A percentile compares a stretch with the other conserved stretches of the same genome.
Conservation (phyloP, 192 early-diverging fungal genomes). For the Backusella liffmaniae region DNA sequence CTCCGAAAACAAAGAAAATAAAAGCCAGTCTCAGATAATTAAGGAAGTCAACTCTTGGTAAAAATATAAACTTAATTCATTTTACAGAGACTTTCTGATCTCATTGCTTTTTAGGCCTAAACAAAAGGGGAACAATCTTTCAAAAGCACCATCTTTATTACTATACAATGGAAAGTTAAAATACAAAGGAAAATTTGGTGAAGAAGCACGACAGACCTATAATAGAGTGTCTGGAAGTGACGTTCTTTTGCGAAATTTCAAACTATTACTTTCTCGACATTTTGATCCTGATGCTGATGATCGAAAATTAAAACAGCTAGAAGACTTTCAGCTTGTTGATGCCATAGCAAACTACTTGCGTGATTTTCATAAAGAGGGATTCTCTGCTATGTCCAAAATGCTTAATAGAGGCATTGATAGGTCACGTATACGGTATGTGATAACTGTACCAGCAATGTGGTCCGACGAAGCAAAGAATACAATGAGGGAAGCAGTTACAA, state of each 20-base stretch:
- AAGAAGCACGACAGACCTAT: slow-evolving; percentile 15
- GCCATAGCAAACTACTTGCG: slow-evolving; percentile 50
- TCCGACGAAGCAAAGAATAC: slow-evolving; percentile 50
- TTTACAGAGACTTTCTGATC: neutral
- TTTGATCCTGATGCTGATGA: neutral
- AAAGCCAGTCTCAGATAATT: slow-evolving; percentile 43
- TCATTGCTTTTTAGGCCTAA: slow-evolving; percentile 37
- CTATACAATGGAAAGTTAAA: slow-evolving; percentile 44
- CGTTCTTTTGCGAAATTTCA: slow-evolving; percentile 31
- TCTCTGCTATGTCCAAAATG: slow-evolving; percentile 43
- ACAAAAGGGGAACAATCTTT: slow-evolving; percentile 44
- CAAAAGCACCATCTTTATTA: slow-evolving; percentile 47
- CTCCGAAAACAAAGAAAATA: slow-evolving; percentile 45
- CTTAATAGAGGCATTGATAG: slow-evolving; percentile 38
- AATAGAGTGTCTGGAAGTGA: slow-evolving; percentile 37
- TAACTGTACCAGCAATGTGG: slow-evolving; percentile 58
- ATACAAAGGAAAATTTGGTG: slow-evolving; percentile 44
- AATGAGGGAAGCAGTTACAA: slow-evolving; percentile 52
- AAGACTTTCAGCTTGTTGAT: slow-evolving; percentile 30
- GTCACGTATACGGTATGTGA: slow-evolving; percentile 35
- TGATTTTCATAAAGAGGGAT: slow-evolving; percentile 45
- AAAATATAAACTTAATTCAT: neutral
- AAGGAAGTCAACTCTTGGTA: slow-evolving; percentile 9
- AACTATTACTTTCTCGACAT: neutral
- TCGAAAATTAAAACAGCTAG: neutral